Evolutionary conservation across 768 basidiomycete species (phyloP).

Genomic region (Neoboletus magnificus): DNA sequence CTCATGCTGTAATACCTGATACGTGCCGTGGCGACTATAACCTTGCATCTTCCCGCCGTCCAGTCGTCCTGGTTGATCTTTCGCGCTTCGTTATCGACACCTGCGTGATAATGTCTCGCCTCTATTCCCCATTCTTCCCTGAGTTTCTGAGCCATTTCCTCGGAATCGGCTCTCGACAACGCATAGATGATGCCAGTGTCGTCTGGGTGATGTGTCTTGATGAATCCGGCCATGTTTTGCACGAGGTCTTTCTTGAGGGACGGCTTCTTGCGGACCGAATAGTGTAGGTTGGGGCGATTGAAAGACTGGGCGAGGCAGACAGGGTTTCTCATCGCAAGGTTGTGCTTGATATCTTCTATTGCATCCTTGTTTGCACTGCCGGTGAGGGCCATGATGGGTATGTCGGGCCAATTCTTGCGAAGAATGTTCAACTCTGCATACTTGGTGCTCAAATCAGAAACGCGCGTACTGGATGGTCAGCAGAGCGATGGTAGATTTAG

Average conservation of each 20-base stretch:
- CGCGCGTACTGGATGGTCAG: background rate
- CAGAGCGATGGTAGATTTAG: background rate
- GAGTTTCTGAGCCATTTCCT: constrained; percentile 72
- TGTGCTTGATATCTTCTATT: constrained; percentile 72
- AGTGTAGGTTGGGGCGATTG: constrained; percentile 89
- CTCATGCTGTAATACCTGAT: background rate
- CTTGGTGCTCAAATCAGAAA: constrained; percentile 37
- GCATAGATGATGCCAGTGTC: constrained; percentile 88
- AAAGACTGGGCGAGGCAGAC: constrained; percentile 74
- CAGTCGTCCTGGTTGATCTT: constrained; percentile 63
- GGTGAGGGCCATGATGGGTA: constrained; percentile 95
- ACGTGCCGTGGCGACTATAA: constrained; percentile 91
- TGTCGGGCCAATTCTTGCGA: constrained; percentile 67
- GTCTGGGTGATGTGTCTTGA: constrained; percentile 52
- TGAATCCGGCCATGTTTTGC: constrained; percentile 66
- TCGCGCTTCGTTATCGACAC: constrained; percentile 61
- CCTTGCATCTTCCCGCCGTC: constrained; percentile 65
- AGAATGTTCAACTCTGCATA: constrained; percentile 66
- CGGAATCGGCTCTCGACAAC: constrained; percentile 66
- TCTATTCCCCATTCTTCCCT: constrained; percentile 52
- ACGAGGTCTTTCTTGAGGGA: constrained; percentile 41
- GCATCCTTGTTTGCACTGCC: constrained; percentile 86
- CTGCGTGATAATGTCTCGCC: constrained; percentile 86
- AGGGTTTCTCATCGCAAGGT: constrained; percentile 60
- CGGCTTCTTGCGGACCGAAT: constrained; percentile 55